phyloP scores from a whole-genome alignment of 495 filamentous ascomycete species.

The Darksidea phi region DNA sequence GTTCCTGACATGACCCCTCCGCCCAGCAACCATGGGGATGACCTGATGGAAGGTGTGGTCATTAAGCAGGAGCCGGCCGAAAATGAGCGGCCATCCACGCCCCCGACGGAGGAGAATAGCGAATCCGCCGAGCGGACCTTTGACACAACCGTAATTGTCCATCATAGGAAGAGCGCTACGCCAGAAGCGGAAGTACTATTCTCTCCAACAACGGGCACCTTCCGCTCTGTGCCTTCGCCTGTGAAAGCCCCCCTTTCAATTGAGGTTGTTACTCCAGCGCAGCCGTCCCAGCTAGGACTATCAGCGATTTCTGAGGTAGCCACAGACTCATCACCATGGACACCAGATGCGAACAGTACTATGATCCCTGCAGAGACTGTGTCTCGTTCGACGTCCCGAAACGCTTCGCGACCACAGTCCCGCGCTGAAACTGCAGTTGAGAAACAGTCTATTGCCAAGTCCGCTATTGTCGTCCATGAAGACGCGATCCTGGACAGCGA shows the following conservation, averaged over 20 bases:
- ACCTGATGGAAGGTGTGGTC: constrained; percentile 20
- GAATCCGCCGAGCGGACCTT: constrained; percentile 1
- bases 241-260: constrained; percentile 4
- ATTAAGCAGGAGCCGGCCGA: constrained; percentile 18
- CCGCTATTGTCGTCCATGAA: constrained; percentile 19
- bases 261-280: constrained; percentile 9
- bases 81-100: neutral
- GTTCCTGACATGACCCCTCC: constrained; percentile 33
- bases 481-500: constrained; percentile 18
- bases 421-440: neutral
- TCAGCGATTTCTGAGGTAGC: constrained; percentile 14
- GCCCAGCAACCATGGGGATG: constrained; percentile 27
- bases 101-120: neutral
- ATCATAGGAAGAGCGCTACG: neutral
- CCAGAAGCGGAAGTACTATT: constrained; percentile 29
- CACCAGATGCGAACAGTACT: constrained; percentile 27
- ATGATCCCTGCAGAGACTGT: constrained; percentile 17
- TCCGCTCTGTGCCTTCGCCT: constrained; percentile 26
- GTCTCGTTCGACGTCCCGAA: constrained; percentile 17
- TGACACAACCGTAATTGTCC: neutral
- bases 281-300: constrained; percentile 4
- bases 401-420: neutral
- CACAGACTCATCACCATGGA: constrained; percentile 32
- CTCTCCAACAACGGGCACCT: constrained; percentile 41
- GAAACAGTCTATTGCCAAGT: neutral